Evolutionary conservation across 345 rosid species (phyloP).

Genomic region (Combretum micranthum): DNA sequence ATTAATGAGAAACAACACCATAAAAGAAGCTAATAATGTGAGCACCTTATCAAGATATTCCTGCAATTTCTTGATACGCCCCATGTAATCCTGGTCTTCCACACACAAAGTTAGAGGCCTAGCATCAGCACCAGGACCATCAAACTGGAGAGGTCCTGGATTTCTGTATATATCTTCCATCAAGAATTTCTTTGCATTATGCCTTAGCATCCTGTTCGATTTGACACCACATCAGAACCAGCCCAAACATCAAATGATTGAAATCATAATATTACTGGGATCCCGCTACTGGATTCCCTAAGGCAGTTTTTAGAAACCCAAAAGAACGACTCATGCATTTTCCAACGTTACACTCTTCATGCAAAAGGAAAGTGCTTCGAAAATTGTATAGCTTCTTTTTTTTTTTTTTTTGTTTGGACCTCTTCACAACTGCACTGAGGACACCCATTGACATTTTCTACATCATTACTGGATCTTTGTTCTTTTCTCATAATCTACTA

Average conservation of each 20-base stretch:
- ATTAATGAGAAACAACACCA: background rate
- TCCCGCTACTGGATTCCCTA: no score
- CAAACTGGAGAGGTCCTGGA: constrained; percentile 94
- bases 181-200: constrained; percentile 65
- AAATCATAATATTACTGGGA: background rate
- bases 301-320: no score
- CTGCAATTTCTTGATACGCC: constrained; percentile 89
- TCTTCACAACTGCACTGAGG: no score
- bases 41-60: constrained; percentile 81
- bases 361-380: no score
- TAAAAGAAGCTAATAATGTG: background rate
- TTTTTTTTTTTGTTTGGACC: no score
- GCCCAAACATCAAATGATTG: background rate
- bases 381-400: no score
- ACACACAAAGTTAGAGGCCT: constrained; percentile 76
- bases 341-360: no score
- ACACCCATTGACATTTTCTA: no score
- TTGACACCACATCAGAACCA: background rate
- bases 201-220: constrained; percentile 64
- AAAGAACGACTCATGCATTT: no score
- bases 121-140: constrained; percentile 95
- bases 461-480: no score
- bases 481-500: no score
- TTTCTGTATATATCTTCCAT: constrained; percentile 91
- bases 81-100: constrained; percentile 99